Evolutionary conservation across 495 filamentous ascomycete species (phyloP).

Genomic region (Cudoniella acicularis): DNA sequence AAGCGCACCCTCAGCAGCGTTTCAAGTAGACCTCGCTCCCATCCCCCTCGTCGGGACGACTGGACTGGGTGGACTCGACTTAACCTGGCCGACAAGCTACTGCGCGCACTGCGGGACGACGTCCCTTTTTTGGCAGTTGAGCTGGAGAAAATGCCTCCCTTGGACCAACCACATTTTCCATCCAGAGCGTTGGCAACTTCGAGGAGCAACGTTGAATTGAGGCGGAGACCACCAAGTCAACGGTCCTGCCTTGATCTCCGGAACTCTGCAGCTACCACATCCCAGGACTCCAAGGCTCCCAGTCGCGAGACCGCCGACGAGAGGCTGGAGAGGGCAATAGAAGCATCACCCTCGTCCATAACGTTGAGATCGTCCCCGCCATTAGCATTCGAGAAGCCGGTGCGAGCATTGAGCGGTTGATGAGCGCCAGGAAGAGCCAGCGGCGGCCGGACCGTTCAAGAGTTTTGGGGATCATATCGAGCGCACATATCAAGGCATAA

Average conservation of each 20-base stretch:
- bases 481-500: neutral
- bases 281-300: neutral
- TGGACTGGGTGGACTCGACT: too few species aligned
- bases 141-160: neutral
- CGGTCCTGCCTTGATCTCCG: neutral
- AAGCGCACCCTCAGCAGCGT: conserved; percentile 22
- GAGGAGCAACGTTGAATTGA: neutral
- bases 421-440: conserved; percentile 8
- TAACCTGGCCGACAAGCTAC: neutral
- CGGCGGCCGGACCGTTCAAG: neutral
- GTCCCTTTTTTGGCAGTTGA: conserved; percentile 13
- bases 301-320: neutral
- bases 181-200: neutral
- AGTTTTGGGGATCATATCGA: conserved; percentile 6
- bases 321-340: neutral
- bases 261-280: neutral
- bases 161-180: neutral
- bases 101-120: conserved; percentile 10
- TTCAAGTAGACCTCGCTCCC: conserved; percentile 10
- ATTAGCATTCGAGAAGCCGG: conserved; percentile 14
- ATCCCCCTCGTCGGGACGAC: conserved; percentile 4
- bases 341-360: conserved; percentile 11
- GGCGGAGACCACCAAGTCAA: neutral
- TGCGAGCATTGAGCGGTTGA: conserved; percentile 17
- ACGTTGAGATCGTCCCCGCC: conserved; percentile 13